Evolutionary conservation across 495 filamentous ascomycete species (phyloP).

Genomic region (Talaromyces nanjingensis): DNA sequence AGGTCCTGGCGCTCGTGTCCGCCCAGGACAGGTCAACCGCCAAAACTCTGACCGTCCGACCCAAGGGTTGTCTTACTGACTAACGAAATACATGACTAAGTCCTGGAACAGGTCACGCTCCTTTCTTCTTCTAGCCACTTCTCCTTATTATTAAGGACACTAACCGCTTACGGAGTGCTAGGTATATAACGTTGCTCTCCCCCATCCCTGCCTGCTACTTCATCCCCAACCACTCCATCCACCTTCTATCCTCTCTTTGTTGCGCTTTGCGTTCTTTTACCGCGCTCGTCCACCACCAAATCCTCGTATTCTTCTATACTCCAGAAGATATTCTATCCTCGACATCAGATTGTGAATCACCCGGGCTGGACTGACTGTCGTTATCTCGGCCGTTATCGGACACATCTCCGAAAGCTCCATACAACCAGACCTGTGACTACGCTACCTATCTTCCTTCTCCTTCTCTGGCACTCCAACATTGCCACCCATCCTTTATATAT

Average conservation of each 20-base stretch:
- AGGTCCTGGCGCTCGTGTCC: slow-evolving; percentile 4
- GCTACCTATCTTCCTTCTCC: slow-evolving; percentile 6
- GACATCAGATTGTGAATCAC: slow-evolving; percentile 20
- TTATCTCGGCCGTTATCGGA: slow-evolving; percentile 14
- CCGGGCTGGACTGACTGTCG: slow-evolving; percentile 15
- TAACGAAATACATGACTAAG: background rate
- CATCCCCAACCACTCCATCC: slow-evolving; percentile 22
- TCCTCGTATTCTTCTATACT: background rate
- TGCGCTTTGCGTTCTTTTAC: slow-evolving; percentile 17
- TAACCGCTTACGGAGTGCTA: slow-evolving; percentile 10
- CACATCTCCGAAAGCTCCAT: background rate
- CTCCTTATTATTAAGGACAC: slow-evolving; percentile 13
- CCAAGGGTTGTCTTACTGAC: background rate
- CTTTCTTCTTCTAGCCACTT: background rate
- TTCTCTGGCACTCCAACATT: slow-evolving; percentile 10
- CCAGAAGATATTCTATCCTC: background rate
- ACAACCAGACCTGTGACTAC: background rate
- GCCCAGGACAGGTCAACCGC: background rate
- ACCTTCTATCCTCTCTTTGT: slow-evolving; percentile 9
- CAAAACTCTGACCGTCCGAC: background rate
- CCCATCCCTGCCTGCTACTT: slow-evolving; percentile 20
- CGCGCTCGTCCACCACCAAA: background rate
- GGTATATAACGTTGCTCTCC: slow-evolving; percentile 19
- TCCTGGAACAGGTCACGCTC: background rate
- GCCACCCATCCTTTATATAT: slow-evolving; percentile 8